A percentile compares a stretch with the other conserved stretches of the same genome.
These are phyloP conservation scores for Trichoderma sp. DNA, from an alignment of 2,329 filamentous ascomycete species.

Conservation along the genomic window DNA sequence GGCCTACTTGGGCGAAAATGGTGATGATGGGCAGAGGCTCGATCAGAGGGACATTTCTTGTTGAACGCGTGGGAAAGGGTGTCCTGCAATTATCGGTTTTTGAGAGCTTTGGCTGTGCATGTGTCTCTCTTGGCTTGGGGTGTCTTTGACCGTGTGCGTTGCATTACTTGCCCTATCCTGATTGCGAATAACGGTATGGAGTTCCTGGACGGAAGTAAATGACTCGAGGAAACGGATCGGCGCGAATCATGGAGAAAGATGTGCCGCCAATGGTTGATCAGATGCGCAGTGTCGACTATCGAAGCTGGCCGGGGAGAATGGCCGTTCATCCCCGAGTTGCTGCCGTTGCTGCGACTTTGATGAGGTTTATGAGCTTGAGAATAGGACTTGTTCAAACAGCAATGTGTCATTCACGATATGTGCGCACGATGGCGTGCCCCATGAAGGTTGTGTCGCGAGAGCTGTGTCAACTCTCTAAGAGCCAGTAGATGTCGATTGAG, in stretches of 20 bases:
- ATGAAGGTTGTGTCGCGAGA: no score
- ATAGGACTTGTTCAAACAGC: no score
- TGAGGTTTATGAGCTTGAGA: no score
- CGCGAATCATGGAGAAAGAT: neutral
- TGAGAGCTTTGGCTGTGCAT: neutral
- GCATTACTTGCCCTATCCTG: neutral
- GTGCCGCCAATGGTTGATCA: neutral
- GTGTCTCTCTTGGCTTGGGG: no score
- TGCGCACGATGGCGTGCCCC: no score
- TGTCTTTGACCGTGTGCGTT: no score
- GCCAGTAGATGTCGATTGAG: neutral
- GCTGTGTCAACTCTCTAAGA: no score
- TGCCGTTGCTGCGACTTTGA: neutral
- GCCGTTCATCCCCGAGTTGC: neutral
- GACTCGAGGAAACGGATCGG: neutral
- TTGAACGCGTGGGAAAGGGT: neutral
- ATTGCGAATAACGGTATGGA: neutral
- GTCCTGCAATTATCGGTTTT: neutral
- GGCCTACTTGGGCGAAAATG: constrained; percentile 13
- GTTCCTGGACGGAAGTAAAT: neutral
- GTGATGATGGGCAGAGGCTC: neutral
- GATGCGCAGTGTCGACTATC: neutral
- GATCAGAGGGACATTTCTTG: neutral
- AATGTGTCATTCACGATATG: no score
- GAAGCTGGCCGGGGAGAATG: neutral